phyloP scores from a whole-genome alignment of 495 filamentous ascomycete species.

The Podospora pseudocomata region DNA sequence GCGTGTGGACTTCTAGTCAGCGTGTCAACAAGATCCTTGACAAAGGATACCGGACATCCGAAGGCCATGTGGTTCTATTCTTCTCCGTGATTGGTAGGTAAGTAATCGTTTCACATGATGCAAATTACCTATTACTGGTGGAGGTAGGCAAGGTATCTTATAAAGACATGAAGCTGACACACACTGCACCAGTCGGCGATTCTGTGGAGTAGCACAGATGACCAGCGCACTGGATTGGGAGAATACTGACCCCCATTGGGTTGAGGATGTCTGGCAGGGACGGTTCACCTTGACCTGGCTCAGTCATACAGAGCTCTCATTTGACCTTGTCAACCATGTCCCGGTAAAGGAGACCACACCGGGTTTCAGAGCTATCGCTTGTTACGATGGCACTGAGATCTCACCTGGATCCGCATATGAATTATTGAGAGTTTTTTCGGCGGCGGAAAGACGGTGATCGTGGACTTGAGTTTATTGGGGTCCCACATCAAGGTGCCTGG shows the following conservation, averaged over 20 bases:
- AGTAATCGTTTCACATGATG: not conserved
- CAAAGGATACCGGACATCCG: not conserved
- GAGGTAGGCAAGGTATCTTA: not conserved
- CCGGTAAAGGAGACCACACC: slow-evolving; percentile 1
- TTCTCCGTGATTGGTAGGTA: slow-evolving; percentile 1
- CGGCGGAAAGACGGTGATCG: not conserved
- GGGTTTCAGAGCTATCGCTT: not conserved
- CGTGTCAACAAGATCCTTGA: slow-evolving; percentile 8
- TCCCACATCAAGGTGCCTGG: no score
- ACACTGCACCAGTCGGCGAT: not conserved
- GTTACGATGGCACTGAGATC: slow-evolving; percentile 7
- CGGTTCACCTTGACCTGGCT: slow-evolving; percentile 6
- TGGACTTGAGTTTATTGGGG: no score
- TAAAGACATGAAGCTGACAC: not conserved
- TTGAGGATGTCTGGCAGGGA: slow-evolving; percentile 6
- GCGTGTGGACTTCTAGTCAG: slow-evolving; percentile 5
- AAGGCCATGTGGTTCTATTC: not conserved
- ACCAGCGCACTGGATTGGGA: slow-evolving; percentile 2
- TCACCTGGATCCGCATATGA: slow-evolving; percentile 5
- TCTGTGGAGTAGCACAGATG: slow-evolving; percentile 5
- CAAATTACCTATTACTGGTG: no score
- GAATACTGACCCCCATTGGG: slow-evolving; percentile 3
- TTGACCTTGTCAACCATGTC: slow-evolving; percentile 6
- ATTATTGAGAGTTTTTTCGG: slow-evolving; percentile 4
- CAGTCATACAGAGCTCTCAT: slow-evolving; percentile 4